Conservation (phyloP, 352 stramenopile species). For the Phytophthora cactorum region DNA sequence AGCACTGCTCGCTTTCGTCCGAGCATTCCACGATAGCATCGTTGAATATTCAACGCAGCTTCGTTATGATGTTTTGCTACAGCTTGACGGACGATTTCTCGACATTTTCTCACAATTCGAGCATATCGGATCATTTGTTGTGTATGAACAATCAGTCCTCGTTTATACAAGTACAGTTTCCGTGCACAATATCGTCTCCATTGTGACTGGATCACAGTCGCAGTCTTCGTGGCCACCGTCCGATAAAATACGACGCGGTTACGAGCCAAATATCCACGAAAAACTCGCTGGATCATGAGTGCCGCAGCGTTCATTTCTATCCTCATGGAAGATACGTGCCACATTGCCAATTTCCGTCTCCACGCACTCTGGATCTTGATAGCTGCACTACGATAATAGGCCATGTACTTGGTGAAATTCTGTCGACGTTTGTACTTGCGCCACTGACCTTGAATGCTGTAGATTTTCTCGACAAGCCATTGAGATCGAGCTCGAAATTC, state of each 20-base stretch:
- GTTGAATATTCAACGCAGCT: slow-evolving; percentile 47
- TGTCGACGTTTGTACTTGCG: slow-evolving; percentile 42
- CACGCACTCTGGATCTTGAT: slow-evolving; percentile 58
- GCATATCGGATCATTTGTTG: slow-evolving; percentile 56
- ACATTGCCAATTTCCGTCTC: slow-evolving; percentile 47
- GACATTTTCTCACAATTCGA: slow-evolving; percentile 31
- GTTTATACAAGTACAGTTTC: slow-evolving; percentile 34
- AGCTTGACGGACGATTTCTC: slow-evolving; percentile 32
- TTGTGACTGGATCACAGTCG: slow-evolving; percentile 47
- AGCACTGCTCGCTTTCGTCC: slow-evolving; percentile 60
- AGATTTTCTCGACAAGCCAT: slow-evolving; percentile 62
- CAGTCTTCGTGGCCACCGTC: slow-evolving; percentile 21
- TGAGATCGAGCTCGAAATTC: slow-evolving; percentile 40
- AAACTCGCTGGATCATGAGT: slow-evolving; percentile 50
- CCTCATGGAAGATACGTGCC: slow-evolving; percentile 32
- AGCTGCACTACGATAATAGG: slow-evolving; percentile 37
- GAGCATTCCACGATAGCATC: slow-evolving; percentile 49
- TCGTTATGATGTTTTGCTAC: slow-evolving; percentile 39
- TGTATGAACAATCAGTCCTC: slow-evolving; percentile 39
- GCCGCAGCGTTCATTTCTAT: slow-evolving; percentile 41
- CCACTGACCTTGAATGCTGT: slow-evolving; percentile 67
- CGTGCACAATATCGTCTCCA: slow-evolving; percentile 40
- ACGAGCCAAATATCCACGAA: slow-evolving; percentile 42
- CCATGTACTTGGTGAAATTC: slow-evolving; percentile 47
- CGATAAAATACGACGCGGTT: slow-evolving; percentile 40